phyloP scores from a whole-genome alignment of 495 filamentous ascomycete genomes.

The Rhizodiscina lignyota region DNA sequence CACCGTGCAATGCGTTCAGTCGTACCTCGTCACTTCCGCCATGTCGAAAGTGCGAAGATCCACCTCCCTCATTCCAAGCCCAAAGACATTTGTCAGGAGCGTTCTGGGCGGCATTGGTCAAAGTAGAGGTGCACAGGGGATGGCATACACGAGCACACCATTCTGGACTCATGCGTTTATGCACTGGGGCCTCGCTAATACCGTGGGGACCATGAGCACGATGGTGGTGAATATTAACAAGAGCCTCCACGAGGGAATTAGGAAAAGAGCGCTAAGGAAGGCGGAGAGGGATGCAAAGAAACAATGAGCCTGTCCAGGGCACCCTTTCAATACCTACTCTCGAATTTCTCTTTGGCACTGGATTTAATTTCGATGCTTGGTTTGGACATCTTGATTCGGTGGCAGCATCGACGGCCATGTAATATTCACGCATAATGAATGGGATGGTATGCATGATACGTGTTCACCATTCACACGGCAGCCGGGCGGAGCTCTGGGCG shows the following conservation, averaged over 20 bases:
- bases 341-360: no score
- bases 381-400: no score
- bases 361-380: no score
- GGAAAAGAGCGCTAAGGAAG: constrained; percentile 79
- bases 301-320: constrained; percentile 5
- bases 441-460: no score
- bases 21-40: constrained; percentile 81
- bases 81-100: constrained; percentile 64
- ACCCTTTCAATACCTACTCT: no score
- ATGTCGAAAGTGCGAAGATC: constrained; percentile 88
- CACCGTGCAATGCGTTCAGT: constrained; percentile 70
- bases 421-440: no score
- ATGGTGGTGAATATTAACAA: constrained; percentile 50
- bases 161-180: constrained; percentile 83
- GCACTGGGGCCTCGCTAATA: constrained; percentile 65
- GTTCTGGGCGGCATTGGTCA: constrained; percentile 69
- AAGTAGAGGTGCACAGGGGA: constrained; percentile 53
- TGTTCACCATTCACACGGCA: no score
- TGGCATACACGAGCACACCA: constrained; percentile 71
- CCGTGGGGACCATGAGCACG: constrained; percentile 47
- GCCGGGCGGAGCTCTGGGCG: no score
- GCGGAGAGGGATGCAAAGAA: constrained; percentile 67
- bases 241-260: constrained; percentile 71
- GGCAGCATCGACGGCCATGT: no score
- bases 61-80: constrained; percentile 59